Evolutionary conservation across 73 alveolate species (phyloP), one percentile per base, ranked within the genome.

Genomic region (Paraurostyla sp.): DNA sequence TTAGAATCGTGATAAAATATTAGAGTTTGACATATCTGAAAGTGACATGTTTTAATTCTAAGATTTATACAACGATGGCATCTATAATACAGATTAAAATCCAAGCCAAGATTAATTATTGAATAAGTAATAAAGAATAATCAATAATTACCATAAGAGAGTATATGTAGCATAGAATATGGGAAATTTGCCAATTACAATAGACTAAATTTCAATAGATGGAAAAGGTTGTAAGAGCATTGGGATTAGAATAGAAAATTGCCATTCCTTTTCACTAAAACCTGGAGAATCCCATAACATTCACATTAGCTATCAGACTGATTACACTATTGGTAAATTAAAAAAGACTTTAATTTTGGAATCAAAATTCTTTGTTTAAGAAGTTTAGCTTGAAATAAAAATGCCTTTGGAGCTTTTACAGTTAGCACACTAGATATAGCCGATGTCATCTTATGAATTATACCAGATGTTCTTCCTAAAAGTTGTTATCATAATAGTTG

Each of bases 261-360:
- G 82, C 36, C 82, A 65, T 65, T 38, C 82, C 23, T 65, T 65
- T 22, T 11, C 56, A 38, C 25, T 65, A 65, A 38, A 65, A 40
- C 82, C 82, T 38, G 82, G 82, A 16, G 56, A 65, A 65, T 11
- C 82, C 1, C 82, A 65, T 65, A 38, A 65, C 25, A 38, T 65
- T 7, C 56, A 32, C 13, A 40, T 65, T 3, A 65, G 60, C 58
- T 65, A 35, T 38, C 7, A 25, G 13, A 65, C 82, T 13, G 82
- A 65, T 38, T 65, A 65, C 46, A 65, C 82, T 6, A 65, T 65
- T 38, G 82, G 82, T 15, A 65, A 65, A 40, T 38, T 65, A 6
- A 65, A 65, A 38, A 65, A 65, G 25, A 32, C 60, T 4, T 38
- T 65, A 15, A 65, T 65, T 40, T 22, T 65, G 18, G 82, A 65